Evolutionary conservation across 1,139 yeast species (phyloP).

Genomic region (Martiniozyma asiatica): DNA sequence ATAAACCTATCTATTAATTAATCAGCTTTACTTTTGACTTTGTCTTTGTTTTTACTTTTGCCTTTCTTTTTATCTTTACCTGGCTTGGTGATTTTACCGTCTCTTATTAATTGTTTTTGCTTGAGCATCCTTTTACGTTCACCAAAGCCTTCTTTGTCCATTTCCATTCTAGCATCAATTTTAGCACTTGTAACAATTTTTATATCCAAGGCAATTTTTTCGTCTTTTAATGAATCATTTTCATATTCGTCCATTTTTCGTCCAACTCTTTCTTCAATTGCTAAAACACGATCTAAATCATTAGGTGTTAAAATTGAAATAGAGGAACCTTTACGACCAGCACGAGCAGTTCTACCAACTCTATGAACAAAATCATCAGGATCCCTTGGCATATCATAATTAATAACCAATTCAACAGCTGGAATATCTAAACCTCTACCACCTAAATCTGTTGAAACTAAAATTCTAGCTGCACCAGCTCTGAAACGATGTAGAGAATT

Average conservation of each 20-base stretch:
- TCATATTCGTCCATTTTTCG: conserved; percentile 66
- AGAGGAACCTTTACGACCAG: conserved; percentile 70
- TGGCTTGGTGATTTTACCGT: conserved; percentile 2
- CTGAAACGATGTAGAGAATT: conserved; percentile 85
- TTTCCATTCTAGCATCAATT: conserved; percentile 81
- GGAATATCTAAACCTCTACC: conserved; percentile 97
- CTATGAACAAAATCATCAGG: conserved; percentile 95
- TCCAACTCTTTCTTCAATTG: conserved; percentile 77
- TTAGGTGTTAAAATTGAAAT: conserved; percentile 72
- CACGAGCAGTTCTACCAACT: conserved; percentile 99
- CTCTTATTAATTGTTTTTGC: conserved; percentile 13
- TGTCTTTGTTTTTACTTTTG: too few relatives aligned
- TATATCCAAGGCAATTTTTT: conserved; percentile 2
- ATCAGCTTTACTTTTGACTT: too few relatives aligned
- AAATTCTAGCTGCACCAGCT: conserved; percentile 85
- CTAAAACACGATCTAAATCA: conserved; percentile 69
- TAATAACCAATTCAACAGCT: conserved; percentile 74
- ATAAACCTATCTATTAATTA: conserved; percentile 1
- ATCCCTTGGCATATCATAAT: conserved; percentile 90
- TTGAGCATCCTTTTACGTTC: conserved; percentile 50
- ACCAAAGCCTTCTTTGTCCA: conserved; percentile 87
- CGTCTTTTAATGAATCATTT: conserved; percentile 44
- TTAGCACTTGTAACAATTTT: conserved; percentile 53
- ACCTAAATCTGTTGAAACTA: conserved; percentile 94
- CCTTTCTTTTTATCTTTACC: conserved; percentile 3